Evolutionary conservation across 495 filamentous ascomycete species (phyloP).

Genomic region (Xylaria grammica): DNA sequence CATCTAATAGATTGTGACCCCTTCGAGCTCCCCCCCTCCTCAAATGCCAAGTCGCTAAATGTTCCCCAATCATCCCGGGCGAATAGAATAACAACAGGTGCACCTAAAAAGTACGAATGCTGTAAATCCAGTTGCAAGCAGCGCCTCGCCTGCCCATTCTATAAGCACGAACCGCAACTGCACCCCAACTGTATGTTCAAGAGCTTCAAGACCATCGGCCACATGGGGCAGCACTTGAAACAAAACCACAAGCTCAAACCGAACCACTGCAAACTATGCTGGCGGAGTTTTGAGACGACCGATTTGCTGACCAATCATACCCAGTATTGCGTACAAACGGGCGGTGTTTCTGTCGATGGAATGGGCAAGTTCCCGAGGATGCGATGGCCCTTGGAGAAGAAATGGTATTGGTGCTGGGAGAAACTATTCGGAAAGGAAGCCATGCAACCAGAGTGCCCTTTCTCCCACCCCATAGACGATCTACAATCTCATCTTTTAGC

Average conservation of each 20-base stretch:
- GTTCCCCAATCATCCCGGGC: not conserved
- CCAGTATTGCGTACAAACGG: conserved; percentile 16
- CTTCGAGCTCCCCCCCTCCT: not conserved
- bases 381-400: not conserved
- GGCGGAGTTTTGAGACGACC: conserved; percentile 18
- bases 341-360: conserved; percentile 24
- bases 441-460: conserved; percentile 25
- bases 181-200: conserved; percentile 21
- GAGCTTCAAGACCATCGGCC: conserved; percentile 25
- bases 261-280: conserved; percentile 25
- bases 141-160: conserved; percentile 31
- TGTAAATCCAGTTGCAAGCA: not conserved
- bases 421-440: conserved; percentile 25
- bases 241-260: conserved; percentile 24
- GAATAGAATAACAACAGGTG: not conserved
- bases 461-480: conserved; percentile 25
- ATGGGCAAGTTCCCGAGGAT: conserved; percentile 21
- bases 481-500: not conserved
- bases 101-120: not conserved
- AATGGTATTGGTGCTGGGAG: conserved; percentile 31
- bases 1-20: not conserved
- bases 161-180: conserved; percentile 25
- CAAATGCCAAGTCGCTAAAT: not conserved
- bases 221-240: conserved; percentile 27
- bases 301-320: conserved; percentile 10